A percentile compares a stretch with the other conserved stretches of the same genome.
These are phyloP conservation scores for Penicillium flavigenum DNA, from an alignment of 495 filamentous ascomycete genomes.

Conservation along the genomic window DNA sequence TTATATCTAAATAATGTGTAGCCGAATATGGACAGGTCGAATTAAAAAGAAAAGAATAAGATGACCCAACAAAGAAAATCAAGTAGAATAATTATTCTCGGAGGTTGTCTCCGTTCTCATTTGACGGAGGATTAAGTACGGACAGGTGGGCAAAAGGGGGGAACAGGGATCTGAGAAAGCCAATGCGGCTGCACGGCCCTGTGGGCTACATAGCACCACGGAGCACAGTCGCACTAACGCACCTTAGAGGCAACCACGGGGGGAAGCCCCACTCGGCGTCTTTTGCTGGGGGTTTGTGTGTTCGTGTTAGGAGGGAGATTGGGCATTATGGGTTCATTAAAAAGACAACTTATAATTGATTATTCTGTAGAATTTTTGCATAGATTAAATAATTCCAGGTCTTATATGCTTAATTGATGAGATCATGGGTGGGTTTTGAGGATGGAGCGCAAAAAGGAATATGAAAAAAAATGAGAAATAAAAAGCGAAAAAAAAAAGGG, in stretches of 20 bases:
- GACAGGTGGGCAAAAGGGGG: slow-evolving; percentile 11
- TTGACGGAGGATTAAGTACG: slow-evolving; percentile 6
- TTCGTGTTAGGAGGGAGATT: slow-evolving; percentile 11
- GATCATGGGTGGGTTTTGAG: slow-evolving; percentile 1
- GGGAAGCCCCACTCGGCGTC: slow-evolving; percentile 24
- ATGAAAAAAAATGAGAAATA: neutral
- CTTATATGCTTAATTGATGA: neutral
- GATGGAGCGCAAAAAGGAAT: neutral
- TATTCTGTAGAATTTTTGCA: neutral
- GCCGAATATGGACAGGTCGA: neutral
- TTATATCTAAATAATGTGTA: neutral
- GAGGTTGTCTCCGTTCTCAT: slow-evolving; percentile 2
- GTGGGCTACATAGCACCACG: slow-evolving; percentile 21
- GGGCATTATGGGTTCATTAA: neutral
- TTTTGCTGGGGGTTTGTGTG: slow-evolving; percentile 22
- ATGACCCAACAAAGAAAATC: neutral
- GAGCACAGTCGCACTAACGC: slow-evolving; percentile 32
- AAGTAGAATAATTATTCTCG: neutral
- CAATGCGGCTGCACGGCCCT: slow-evolving; percentile 25
- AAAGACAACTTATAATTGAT: too few relatives aligned
- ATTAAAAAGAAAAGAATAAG: neutral
- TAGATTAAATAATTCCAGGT: neutral
- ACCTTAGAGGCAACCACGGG: slow-evolving; percentile 31
- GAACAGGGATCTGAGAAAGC: slow-evolving; percentile 21
- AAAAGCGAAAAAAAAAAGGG: neutral